Conservation (phyloP, 352 stramenopile genomes). For the Pythium chondricola region DNA sequence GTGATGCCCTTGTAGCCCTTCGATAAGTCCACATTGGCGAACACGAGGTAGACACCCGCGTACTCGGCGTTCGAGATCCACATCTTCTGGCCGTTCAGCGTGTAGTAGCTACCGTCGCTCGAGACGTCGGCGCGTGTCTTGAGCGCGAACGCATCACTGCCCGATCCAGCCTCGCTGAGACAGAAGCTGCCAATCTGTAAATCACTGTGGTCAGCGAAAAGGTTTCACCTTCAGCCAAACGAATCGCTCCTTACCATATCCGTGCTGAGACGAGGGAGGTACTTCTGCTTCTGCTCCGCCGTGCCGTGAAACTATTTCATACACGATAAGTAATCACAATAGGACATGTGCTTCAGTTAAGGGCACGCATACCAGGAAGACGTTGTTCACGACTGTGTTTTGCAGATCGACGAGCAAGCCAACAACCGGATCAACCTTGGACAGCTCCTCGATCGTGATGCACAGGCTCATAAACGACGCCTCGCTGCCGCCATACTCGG, state of each 20-base stretch:
- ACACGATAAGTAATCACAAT: not conserved
- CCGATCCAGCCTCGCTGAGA: conserved; percentile 91
- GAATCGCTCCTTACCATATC: conserved; percentile 45
- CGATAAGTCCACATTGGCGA: conserved; percentile 91
- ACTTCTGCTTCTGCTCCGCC: conserved; percentile 83
- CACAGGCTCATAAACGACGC: conserved; percentile 94
- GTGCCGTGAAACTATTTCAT: conserved; percentile 51
- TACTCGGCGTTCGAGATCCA: conserved; percentile 98
- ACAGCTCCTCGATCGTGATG: conserved; percentile 96
- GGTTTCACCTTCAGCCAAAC: not conserved
- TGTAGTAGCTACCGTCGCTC: conserved; percentile 91
- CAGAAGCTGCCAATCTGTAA: conserved; percentile 93
- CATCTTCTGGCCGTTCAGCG: conserved; percentile 94
- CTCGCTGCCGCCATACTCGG: conserved; percentile 88
- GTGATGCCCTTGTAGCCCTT: conserved; percentile 97
- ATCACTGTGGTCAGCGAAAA: not conserved
- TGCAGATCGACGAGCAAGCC: conserved; percentile 95
- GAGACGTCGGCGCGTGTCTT: conserved; percentile 88
- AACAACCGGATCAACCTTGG: conserved; percentile 93
- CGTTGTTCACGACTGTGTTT: conserved; percentile 94
- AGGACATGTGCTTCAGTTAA: not conserved
- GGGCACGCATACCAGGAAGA: conserved; percentile 72
- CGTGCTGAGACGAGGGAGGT: conserved; percentile 73
- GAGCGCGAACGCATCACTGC: conserved; percentile 95
- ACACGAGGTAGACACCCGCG: conserved; percentile 94